Base-by-base conservation (phyloP, 139 green algal species). In the Zygnema cylindricum region DNA sequence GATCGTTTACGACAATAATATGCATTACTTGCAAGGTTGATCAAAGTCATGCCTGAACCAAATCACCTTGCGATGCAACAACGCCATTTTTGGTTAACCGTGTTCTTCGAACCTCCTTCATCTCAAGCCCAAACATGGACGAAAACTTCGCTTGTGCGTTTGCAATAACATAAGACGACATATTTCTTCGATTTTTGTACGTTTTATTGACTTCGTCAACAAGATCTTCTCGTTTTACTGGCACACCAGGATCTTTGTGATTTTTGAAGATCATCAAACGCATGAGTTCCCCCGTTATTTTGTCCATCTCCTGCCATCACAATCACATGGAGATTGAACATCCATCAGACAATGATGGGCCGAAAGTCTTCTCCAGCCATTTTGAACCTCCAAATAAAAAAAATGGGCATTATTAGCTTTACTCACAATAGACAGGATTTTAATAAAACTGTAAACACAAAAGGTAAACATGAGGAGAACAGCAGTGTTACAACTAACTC, bases 41-140 rank as follows among this genome's bases (percentile, higher is more conserved):
- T n/a, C n/a, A n/a, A n/a, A n/a, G n/a, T n/a, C n/a, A n/a, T n/a
- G n/a, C n/a, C n/a, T n/a, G n/a, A n/a, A n/a, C 7, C 82, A 83
- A 57, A 69, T 85, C 82, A 77, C 49, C 33, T 39, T 85, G 35
- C 83, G 41, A 25, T 39, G 40, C 25, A 73, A 54, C 79, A 11
- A 30, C 3, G 22, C 49, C 82, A 33, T 54, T 77, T 73, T 86
- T 75, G 43, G 39, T 41, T 63, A 63, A 16, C 16, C 49, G 49
- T 63, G 7, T 7, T 3, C 83, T 43, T 21, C 42, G 71, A 49
- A 84, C 35, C 77, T 92, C 89, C 42, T 83, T 81, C 89, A 92
- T 88, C 86, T 92, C 89, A 11, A 91, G 77, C n/a, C 85, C 89
- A 87, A 92, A 91, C 39, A 84, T 22, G 7, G 77, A 69, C n/a